These are phyloP conservation scores for Aspergillus sergii DNA, from an alignment of 2,329 filamentous ascomycete genomes.

Conservation along the genomic window DNA sequence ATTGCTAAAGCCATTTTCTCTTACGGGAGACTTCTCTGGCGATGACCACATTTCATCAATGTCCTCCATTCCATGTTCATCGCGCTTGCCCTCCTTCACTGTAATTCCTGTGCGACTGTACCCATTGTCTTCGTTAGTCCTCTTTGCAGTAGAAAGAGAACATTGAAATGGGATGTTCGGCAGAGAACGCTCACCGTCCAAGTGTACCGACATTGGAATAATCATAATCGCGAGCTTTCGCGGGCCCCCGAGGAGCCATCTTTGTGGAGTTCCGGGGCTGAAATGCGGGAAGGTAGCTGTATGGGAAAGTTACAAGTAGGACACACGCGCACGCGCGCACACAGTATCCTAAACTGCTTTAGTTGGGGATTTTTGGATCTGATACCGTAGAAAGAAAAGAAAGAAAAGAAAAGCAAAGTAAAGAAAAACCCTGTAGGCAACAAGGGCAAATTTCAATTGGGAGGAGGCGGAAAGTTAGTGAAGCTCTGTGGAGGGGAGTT, in stretches of 20 bases:
- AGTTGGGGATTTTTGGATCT: neutral
- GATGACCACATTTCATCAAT: slow-evolving; percentile 89
- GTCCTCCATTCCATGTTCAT: slow-evolving; percentile 90
- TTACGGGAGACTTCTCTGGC: slow-evolving; percentile 64
- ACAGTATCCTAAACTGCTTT: neutral
- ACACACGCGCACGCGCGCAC: neutral
- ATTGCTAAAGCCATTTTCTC: slow-evolving; percentile 32
- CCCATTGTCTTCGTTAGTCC: slow-evolving; percentile 21
- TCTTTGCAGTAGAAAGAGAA: slow-evolving; percentile 4
- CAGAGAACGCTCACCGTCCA: slow-evolving; percentile 44
- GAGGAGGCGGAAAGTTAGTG: slow-evolving; percentile 4
- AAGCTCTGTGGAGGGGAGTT: slow-evolving; percentile 24
- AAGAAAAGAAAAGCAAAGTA: neutral
- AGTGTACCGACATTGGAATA: slow-evolving; percentile 52
- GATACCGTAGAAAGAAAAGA: neutral
- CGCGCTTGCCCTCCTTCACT: slow-evolving; percentile 77
- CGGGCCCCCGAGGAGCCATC: slow-evolving; percentile 43
- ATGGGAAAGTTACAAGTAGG: neutral
- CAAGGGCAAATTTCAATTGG: neutral
- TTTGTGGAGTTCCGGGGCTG: slow-evolving; percentile 21
- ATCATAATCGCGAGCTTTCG: slow-evolving; percentile 49
- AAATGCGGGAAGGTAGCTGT: slow-evolving; percentile 10
- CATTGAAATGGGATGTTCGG: slow-evolving; percentile 1
- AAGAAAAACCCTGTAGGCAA: neutral
- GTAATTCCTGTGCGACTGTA: slow-evolving; percentile 85